phyloP scores from a whole-genome alignment of 495 filamentous ascomycete species.

The Aspergillus incahuasiensis region DNA sequence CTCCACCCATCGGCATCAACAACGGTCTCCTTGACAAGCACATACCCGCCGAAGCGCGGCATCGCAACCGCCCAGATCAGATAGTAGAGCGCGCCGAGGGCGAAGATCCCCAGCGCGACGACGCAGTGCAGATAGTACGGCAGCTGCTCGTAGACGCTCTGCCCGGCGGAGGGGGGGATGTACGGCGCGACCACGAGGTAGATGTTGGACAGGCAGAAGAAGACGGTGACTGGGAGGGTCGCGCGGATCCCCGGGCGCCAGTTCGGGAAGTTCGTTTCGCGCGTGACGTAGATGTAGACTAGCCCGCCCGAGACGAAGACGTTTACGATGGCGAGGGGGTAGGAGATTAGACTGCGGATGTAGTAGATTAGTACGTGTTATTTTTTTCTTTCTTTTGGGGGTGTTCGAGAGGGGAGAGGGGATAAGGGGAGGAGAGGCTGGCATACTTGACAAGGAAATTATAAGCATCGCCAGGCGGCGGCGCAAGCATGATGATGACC shows the following conservation, averaged over 20 bases:
- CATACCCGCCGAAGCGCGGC: conserved; percentile 50
- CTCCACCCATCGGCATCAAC: conserved; percentile 55
- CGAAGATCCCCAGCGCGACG: conserved; percentile 52
- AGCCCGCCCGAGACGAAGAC: conserved; percentile 54
- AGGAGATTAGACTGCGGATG: conserved; percentile 51
- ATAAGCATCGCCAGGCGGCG: conserved; percentile 60
- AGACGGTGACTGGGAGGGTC: conserved; percentile 43
- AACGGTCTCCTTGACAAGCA: conserved; percentile 55
- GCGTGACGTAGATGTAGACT: conserved; percentile 52
- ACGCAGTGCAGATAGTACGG: conserved; percentile 63
- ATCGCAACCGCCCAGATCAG: conserved; percentile 51
- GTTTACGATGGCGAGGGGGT: conserved; percentile 58
- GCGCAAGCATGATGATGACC: conserved; percentile 57
- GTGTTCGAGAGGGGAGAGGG: conserved; percentile 16
- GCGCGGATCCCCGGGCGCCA: conserved; percentile 34
- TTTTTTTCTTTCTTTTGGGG: conserved; percentile 27
- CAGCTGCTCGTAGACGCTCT: conserved; percentile 57
- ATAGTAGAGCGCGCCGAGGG: conserved; percentile 53
- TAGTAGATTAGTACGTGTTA: no score
- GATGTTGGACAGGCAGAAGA: conserved; percentile 53
- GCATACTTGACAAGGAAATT: conserved; percentile 58
- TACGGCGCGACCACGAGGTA: conserved; percentile 62
- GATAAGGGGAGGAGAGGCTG: no score
- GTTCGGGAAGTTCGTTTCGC: conserved; percentile 32
- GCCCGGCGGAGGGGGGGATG: conserved; percentile 55